Base-by-base conservation (phyloP, 108 stramenopile genomes). In the Conticribra weissflogii region DNA sequence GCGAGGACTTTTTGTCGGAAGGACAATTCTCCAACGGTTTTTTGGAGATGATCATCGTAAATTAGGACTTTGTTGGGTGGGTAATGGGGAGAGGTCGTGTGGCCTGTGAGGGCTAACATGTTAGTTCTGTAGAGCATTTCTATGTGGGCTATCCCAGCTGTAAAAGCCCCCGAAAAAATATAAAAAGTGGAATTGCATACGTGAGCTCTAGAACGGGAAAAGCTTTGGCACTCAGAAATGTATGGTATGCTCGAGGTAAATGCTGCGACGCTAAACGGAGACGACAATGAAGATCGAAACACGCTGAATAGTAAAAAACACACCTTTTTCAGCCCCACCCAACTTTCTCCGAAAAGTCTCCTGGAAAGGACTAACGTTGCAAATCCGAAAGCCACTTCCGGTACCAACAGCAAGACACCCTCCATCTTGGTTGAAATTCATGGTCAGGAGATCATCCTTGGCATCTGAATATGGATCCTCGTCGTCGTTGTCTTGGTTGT, bases 111-210 rank as follows among this genome's bases (percentile, higher is more conserved):
- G 12, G 98, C 98, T 63, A 99, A 84, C 5, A 99, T 81, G 58
- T 99, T 99, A 76, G 96, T 97, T 12, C 99, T 90, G 78, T 97
- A 99, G 22, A 99, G 87, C 98, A 99, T 98, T 87, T 98, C 97
- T 12, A 98, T 96, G 46, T 81, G 83, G n/a, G 96, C 98, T 29
- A 99, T 93, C 5, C 98, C 98, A 29, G 88, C 88, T 70, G 5
- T 27, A n/a, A n/a, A n/a, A n/a, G n/a, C n/a, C n/a, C n/a, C n/a
- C n/a, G n/a, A n/a, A n/a, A n/a, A n/a, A n/a, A n/a, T n/a, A n/a
- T n/a, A n/a, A n/a, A n/a, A n/a, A n/a, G n/a, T n/a, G n/a, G n/a
- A n/a, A n/a, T n/a, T n/a, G n/a, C n/a, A n/a, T n/a, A n/a, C n/a
- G n/a, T n/a, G n/a, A n/a, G n/a, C n/a, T n/a, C n/a, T n/a, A n/a